Conservation (phyloP, 1,284 basidiomycete genomes). For the Coriolopsis trogii region DNA sequence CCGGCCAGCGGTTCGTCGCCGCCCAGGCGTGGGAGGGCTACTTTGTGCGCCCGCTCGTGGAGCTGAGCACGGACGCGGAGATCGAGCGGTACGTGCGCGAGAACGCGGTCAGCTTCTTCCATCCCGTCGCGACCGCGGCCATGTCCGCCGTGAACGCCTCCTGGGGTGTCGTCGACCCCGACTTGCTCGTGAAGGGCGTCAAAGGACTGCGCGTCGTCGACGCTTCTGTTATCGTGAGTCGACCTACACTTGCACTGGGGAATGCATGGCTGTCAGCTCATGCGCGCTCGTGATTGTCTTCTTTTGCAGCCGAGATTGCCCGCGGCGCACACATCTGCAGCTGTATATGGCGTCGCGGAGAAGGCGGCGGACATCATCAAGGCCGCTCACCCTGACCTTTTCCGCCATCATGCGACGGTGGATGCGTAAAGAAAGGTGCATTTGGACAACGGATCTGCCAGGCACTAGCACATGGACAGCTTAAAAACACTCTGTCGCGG, state of each 20-base stretch:
- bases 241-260: not conserved
- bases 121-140: constrained; percentile 17
- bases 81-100: constrained; percentile 11
- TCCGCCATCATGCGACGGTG: not conserved
- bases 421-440: too few relatives aligned
- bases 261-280: too few relatives aligned
- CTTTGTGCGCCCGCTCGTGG: constrained; percentile 28
- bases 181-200: constrained; percentile 23
- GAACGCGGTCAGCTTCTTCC: constrained; percentile 1
- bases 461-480: too few relatives aligned
- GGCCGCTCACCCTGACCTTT: not conserved
- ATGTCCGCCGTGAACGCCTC: constrained; percentile 20
- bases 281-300: too few relatives aligned
- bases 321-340: constrained; percentile 2
- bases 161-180: constrained; percentile 24
- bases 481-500: too few relatives aligned
- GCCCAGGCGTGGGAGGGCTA: constrained; percentile 40
- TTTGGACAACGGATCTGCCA: too few relatives aligned
- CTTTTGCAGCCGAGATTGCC: not conserved
- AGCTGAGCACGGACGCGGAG: constrained; percentile 22
- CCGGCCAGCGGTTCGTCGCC: constrained; percentile 33
- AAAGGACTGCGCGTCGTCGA: constrained; percentile 24
- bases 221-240: not conserved
- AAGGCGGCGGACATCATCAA: constrained; percentile 5
- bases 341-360: constrained; percentile 4